phyloP scores from a whole-genome alignment of 2,329 filamentous ascomycete genomes.

The Paraphoma sp. region DNA sequence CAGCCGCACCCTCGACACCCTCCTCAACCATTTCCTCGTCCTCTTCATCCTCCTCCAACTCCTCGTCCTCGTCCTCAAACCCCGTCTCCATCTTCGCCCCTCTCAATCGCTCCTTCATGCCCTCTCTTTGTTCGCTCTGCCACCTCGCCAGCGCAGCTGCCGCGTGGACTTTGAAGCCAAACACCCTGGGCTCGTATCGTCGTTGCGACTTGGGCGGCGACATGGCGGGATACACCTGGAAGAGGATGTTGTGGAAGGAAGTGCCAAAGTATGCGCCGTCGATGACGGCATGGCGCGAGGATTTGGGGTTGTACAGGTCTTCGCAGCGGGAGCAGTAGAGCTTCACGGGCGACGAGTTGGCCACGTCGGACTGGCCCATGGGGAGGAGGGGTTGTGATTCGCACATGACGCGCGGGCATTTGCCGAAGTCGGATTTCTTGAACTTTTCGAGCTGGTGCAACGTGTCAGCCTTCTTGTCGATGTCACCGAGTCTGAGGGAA shows the following conservation, averaged over 20 bases:
- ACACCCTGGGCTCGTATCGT: constrained; percentile 88
- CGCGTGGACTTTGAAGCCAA: constrained; percentile 95
- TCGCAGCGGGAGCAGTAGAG: constrained; percentile 97
- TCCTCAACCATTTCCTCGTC: constrained; percentile 54
- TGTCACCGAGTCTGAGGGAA: neutral
- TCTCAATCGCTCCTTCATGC: constrained; percentile 80
- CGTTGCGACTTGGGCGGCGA: constrained; percentile 84
- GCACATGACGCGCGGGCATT: constrained; percentile 96
- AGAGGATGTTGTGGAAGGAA: constrained; percentile 98
- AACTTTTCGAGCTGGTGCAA: constrained; percentile 89
- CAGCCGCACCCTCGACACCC: constrained; percentile 34
- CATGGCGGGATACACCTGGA: constrained; percentile 94
- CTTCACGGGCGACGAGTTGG: constrained; percentile 89
- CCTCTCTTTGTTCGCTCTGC: constrained; percentile 82
- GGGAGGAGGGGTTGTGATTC: constrained; percentile 91
- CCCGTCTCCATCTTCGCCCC: constrained; percentile 74
- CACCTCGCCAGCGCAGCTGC: constrained; percentile 86
- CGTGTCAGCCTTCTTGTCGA: constrained; percentile 14
- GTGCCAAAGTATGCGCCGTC: constrained; percentile 98
- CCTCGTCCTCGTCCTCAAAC: constrained; percentile 71
- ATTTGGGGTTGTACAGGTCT: constrained; percentile 99
- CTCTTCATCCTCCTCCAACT: constrained; percentile 66
- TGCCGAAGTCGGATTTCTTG: constrained; percentile 97
- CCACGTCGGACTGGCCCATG: constrained; percentile 89
- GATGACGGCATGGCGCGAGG: constrained; percentile 90